These are phyloP conservation scores for Rhododendron ovatum DNA, from an alignment of 148 eudicot genomes.

Conservation along the genomic window DNA sequence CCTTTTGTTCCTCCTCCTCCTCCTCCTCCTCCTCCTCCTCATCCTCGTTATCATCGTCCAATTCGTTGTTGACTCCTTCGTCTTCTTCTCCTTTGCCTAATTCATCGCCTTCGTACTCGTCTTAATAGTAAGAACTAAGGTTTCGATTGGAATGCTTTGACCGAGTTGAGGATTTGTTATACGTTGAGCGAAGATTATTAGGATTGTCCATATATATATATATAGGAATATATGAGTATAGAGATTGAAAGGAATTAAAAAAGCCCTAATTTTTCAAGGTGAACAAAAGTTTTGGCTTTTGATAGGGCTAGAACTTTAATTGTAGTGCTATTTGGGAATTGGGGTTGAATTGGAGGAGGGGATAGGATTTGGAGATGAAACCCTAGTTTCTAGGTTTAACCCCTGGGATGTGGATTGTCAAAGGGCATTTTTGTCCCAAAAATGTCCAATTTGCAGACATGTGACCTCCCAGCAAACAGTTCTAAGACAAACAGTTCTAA, in stretches of 20 bases:
- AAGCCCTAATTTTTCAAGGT: not conserved
- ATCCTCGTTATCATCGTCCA: slow-evolving; percentile 29
- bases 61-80: not conserved
- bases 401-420: not conserved
- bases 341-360: not conserved
- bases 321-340: not conserved
- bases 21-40: not conserved
- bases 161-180: slow-evolving; percentile 25
- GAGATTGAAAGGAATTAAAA: not conserved
- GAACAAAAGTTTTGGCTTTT: not conserved
- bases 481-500: too few species aligned
- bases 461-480: too few species aligned
- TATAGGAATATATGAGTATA: not conserved
- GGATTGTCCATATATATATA: not conserved
- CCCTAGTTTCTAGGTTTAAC: not conserved
- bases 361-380: not conserved
- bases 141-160: slow-evolving; percentile 24
- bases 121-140: slow-evolving; percentile 26
- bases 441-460: too few species aligned
- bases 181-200: slow-evolving; percentile 12
- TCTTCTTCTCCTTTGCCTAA: slow-evolving; percentile 20
- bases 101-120: slow-evolving; percentile 20
- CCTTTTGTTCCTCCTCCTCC: not conserved
- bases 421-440: too few species aligned
- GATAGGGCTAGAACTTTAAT: not conserved